Percentiles rank a stretch among this genome's conserved stretches.
These are phyloP conservation scores for Brettanomyces nanus DNA, from an alignment of 805 yeast species.

Conservation along the genomic window DNA sequence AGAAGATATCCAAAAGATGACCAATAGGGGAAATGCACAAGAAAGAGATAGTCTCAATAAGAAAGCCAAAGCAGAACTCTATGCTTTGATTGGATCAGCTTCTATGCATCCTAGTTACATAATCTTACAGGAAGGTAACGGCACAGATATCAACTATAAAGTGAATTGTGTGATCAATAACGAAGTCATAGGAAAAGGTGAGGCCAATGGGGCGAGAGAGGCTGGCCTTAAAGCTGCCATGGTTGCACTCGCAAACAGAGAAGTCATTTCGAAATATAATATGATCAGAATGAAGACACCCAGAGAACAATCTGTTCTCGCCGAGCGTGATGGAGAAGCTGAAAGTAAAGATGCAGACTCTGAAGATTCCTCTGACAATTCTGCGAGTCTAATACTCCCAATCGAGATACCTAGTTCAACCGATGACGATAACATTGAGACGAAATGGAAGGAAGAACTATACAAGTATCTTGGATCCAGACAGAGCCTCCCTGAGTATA, in stretches of 20 bases:
- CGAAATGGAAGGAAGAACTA: conserved; percentile 13
- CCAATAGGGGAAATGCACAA: background rate
- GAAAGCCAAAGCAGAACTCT: conserved; percentile 71
- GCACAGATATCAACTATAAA: conserved; percentile 41
- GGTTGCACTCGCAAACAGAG: conserved; percentile 56
- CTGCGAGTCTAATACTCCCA: background rate
- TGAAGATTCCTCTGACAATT: background rate
- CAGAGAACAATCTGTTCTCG: conserved; percentile 22
- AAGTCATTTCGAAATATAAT: conserved; percentile 55
- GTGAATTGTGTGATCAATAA: conserved; percentile 57
- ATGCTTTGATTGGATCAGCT: conserved; percentile 74
- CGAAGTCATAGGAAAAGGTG: conserved; percentile 66
- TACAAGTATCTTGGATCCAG: conserved; percentile 20
- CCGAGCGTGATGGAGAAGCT: conserved; percentile 2
- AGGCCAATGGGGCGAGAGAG: conserved; percentile 57
- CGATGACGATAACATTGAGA: background rate
- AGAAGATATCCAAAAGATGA: conserved; percentile 28
- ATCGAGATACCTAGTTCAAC: background rate
- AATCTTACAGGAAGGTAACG: conserved; percentile 36
- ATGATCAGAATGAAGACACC: conserved; percentile 47
- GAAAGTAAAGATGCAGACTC: background rate
- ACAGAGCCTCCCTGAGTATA: conserved; percentile 26
- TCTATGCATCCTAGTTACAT: conserved; percentile 53
- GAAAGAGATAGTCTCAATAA: conserved; percentile 32
- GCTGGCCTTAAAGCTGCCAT: conserved; percentile 87